These are phyloP conservation scores for Sonneratia caseolaris DNA, from an alignment of 345 rosid genomes.

Conservation along the genomic window DNA sequence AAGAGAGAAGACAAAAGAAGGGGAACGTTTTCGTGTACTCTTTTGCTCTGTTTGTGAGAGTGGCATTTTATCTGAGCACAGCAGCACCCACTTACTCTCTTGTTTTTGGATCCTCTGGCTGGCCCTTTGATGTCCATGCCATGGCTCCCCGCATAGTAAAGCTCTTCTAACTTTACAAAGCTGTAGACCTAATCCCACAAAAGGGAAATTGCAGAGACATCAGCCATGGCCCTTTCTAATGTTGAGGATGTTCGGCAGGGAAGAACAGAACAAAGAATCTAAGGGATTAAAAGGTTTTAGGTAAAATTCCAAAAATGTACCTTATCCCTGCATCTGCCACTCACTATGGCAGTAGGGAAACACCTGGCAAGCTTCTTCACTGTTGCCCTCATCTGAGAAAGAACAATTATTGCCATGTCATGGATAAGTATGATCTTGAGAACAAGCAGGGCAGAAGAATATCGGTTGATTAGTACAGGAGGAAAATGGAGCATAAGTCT, in stretches of 20 bases:
- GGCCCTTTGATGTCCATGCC: constrained; percentile 99
- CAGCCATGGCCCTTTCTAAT: background rate
- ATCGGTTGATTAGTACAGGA: background rate
- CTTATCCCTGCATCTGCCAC: constrained; percentile 41
- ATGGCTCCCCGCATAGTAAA: constrained; percentile 99
- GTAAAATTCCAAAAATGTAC: constrained; percentile 12
- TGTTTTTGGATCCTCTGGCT: constrained; percentile 37
- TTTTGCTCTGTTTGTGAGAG: background rate
- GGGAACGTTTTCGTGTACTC: background rate
- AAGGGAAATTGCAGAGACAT: background rate
- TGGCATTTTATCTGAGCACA: background rate
- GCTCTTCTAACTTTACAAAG: constrained; percentile 70
- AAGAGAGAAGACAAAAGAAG: background rate
- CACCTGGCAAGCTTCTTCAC: constrained; percentile 21
- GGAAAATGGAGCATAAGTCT: background rate
- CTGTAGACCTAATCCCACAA: constrained; percentile 48
- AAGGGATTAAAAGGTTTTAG: too few relatives aligned
- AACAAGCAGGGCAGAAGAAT: background rate
- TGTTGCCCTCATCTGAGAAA: constrained; percentile 29
- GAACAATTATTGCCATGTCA: background rate
- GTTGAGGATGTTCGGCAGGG: background rate
- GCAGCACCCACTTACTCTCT: constrained; percentile 27
- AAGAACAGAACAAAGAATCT: background rate
- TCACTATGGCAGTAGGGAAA: constrained; percentile 37
- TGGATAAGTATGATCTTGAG: background rate